These are phyloP conservation scores for Rhodocollybia butyracea DNA, from an alignment of 768 basidiomycete genomes.

Conservation along the genomic window DNA sequence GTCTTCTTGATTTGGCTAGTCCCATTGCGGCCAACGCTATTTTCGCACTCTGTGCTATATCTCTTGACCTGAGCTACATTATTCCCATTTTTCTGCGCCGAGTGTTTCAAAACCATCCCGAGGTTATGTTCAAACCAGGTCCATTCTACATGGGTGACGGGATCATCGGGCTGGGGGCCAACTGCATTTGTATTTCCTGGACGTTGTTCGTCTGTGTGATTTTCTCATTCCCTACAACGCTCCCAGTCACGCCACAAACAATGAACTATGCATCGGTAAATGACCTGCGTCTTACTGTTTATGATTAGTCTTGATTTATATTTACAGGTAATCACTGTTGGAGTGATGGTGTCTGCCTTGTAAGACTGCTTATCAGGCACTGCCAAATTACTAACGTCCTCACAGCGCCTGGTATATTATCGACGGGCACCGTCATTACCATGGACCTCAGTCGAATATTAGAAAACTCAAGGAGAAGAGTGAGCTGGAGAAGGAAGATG, in stretches of 20 bases:
- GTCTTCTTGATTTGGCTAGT: slow-evolving; percentile 73
- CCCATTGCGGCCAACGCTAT: slow-evolving; percentile 76
- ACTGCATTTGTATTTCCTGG: slow-evolving; percentile 66
- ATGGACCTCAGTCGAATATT: slow-evolving; percentile 56
- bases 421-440: slow-evolving; percentile 52
- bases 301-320: background rate
- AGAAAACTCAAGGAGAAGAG: slow-evolving; percentile 10
- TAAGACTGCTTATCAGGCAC: slow-evolving; percentile 25
- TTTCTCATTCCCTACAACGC: slow-evolving; percentile 67
- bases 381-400: background rate
- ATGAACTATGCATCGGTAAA: slow-evolving; percentile 83
- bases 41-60: slow-evolving; percentile 79
- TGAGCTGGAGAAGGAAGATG: background rate
- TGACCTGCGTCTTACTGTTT: slow-evolving; percentile 1
- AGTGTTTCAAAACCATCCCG: slow-evolving; percentile 66
- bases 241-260: slow-evolving; percentile 65
- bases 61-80: slow-evolving; percentile 75
- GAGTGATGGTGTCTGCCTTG: slow-evolving; percentile 52
- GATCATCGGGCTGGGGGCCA: slow-evolving; percentile 55
- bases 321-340: slow-evolving; percentile 45
- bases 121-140: slow-evolving; percentile 81
- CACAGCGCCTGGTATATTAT: slow-evolving; percentile 49
- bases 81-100: slow-evolving; percentile 79
- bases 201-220: slow-evolving; percentile 67
- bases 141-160: slow-evolving; percentile 85